phyloP scores from a whole-genome alignment of 2,329 filamentous ascomycete genomes.

The Aspergillus flavus region DNA sequence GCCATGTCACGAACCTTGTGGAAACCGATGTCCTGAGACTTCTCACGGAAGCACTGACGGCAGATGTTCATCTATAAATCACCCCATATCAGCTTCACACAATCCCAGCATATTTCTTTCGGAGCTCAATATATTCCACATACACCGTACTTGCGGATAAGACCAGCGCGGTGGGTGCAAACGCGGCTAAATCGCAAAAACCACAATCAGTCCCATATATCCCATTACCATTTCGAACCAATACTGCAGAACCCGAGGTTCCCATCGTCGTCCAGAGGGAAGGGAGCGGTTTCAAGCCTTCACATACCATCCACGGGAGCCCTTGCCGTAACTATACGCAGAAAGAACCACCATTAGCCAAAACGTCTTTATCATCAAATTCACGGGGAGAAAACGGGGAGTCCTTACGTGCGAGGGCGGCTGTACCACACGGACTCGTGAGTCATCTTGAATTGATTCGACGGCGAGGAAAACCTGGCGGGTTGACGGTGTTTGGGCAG shows the following conservation, averaged over 20 bases:
- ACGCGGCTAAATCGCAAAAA: constrained; percentile 61
- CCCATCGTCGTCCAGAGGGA: constrained; percentile 7
- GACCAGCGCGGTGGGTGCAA: constrained; percentile 95
- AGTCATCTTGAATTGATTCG: constrained; percentile 66
- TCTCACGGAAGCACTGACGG: constrained; percentile 71
- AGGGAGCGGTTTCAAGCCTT: constrained; percentile 10
- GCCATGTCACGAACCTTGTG: constrained; percentile 57
- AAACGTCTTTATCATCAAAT: constrained; percentile 11
- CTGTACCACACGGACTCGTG: constrained; percentile 99
- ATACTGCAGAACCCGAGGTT: background rate
- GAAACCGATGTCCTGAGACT: constrained; percentile 69
- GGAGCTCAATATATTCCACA: constrained; percentile 19
- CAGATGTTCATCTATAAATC: constrained; percentile 55
- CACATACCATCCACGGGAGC: constrained; percentile 86
- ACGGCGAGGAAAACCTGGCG: constrained; percentile 30
- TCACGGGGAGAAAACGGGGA: background rate
- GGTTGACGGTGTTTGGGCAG: constrained; percentile 39
- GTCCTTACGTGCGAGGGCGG: constrained; percentile 80
- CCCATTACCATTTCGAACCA: constrained; percentile 1
- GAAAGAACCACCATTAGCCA: constrained; percentile 22
- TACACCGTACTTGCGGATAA: constrained; percentile 97
- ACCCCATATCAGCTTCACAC: constrained; percentile 19
- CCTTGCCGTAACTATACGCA: constrained; percentile 70
- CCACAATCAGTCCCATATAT: constrained; percentile 27
- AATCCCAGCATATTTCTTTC: background rate